phyloP scores from a whole-genome alignment of 2,329 filamentous ascomycete species.

The Trichoderma sp. region DNA sequence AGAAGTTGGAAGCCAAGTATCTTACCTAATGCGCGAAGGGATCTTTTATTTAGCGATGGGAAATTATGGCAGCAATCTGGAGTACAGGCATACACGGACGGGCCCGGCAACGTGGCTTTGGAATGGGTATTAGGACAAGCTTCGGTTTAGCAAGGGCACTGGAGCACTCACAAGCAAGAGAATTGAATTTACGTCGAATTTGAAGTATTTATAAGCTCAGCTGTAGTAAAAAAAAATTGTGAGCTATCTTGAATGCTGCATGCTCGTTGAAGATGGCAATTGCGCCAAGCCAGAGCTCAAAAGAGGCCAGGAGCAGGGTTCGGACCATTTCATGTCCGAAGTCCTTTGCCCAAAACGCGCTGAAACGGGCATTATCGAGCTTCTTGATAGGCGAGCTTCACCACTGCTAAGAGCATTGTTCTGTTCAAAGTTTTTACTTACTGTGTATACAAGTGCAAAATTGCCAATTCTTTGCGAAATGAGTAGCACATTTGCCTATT shows the following conservation, averaged over 20 bases:
- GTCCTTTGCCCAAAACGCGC: background rate
- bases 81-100: background rate
- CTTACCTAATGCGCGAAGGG: background rate
- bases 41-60: background rate
- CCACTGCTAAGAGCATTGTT: background rate
- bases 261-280: background rate
- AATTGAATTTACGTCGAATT: no score
- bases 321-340: slow-evolving; percentile 14
- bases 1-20: background rate
- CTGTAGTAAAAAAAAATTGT: background rate
- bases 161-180: slow-evolving; percentile 7
- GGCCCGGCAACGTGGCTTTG: slow-evolving; percentile 14
- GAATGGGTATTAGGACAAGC: background rate
- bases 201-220: background rate
- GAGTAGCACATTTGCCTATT: background rate
- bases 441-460: background rate
- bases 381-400: background rate
- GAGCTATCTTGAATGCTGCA: background rate
- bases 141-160: background rate
- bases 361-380: background rate
- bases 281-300: background rate
- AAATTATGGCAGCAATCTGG: slow-evolving; percentile 2
- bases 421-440: background rate
- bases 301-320: background rate
- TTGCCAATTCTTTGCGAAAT: background rate